These are phyloP conservation scores for Cryptosporidium muris DNA, from an alignment of 169 alveolate genomes.

Conservation along the genomic window DNA sequence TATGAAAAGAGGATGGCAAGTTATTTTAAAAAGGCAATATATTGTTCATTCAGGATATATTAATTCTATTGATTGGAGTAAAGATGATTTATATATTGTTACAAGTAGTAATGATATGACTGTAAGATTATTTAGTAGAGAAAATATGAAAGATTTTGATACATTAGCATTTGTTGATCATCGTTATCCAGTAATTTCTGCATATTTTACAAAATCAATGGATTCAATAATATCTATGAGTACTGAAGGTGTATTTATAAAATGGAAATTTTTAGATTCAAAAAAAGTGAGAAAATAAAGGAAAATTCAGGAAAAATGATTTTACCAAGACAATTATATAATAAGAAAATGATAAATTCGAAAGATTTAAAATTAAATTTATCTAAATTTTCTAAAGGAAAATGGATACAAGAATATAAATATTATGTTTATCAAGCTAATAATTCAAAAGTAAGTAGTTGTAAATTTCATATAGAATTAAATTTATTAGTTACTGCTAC, in stretches of 20 bases:
- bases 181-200: slow-evolving; percentile 79
- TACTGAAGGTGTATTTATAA: slow-evolving; percentile 83
- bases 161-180: slow-evolving; percentile 83
- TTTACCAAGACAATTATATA: slow-evolving; percentile 32
- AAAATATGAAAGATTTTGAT: slow-evolving; percentile 74
- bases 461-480: slow-evolving; percentile 37
- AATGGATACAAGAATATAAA: slow-evolving; percentile 45
- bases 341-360: not conserved
- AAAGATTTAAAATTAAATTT: not conserved
- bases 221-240: slow-evolving; percentile 81
- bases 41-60: slow-evolving; percentile 81
- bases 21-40: slow-evolving; percentile 77
- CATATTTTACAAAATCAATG: slow-evolving; percentile 81
- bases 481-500: slow-evolving; percentile 42
- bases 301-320: slow-evolving; percentile 2
- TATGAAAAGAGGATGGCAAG: slow-evolving; percentile 64
- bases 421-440: slow-evolving; percentile 59
- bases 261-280: slow-evolving; percentile 76
- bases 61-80: slow-evolving; percentile 80
- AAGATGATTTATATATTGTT: slow-evolving; percentile 75
- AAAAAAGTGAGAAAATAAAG: slow-evolving; percentile 13
- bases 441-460: slow-evolving; percentile 32
- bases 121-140: slow-evolving; percentile 82
- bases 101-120: slow-evolving; percentile 84
- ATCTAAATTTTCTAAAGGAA: slow-evolving; percentile 12